Conservation (phyloP, 2,329 filamentous ascomycete species). For the Sporothrix humicola region DNA sequence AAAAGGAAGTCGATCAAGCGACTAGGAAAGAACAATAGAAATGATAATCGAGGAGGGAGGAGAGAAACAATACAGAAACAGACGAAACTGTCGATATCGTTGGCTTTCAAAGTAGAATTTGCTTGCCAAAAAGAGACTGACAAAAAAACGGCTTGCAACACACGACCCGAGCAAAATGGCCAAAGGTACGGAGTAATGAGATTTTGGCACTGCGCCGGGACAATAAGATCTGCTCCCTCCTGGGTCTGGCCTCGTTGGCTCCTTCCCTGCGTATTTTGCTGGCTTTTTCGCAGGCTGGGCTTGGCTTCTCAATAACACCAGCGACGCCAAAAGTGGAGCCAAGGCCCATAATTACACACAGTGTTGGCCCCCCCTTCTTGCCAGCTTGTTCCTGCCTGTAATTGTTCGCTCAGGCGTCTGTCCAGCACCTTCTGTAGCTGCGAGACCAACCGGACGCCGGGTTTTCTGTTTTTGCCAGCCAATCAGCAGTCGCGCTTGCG, state of each 20-base stretch:
- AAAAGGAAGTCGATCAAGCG: neutral
- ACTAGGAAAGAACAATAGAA: neutral
- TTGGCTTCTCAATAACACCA: conserved; percentile 40
- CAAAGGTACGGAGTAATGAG: conserved; percentile 25
- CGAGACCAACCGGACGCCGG: conserved; percentile 33
- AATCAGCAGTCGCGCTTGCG: conserved; percentile 31
- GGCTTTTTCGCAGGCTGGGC: conserved; percentile 34
- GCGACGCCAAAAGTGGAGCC: conserved; percentile 34
- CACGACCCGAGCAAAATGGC: conserved; percentile 28
- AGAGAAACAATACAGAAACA: neutral
- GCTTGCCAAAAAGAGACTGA: conserved; percentile 30
- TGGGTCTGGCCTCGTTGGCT: conserved; percentile 2
- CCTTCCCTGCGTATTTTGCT: conserved; percentile 10
- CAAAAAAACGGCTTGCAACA: conserved; percentile 30
- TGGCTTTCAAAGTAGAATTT: neutral
- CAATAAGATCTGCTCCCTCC: conserved; percentile 36
- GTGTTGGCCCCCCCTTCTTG: neutral
- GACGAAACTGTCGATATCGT: neutral
- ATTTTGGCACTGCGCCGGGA: conserved; percentile 34
- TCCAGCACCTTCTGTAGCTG: conserved; percentile 5
- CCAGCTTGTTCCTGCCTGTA: conserved; percentile 21
- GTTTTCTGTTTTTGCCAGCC: conserved; percentile 37
- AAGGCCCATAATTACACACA: conserved; percentile 7
- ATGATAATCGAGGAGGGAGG: neutral
- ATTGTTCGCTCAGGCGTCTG: neutral